phyloP scores from a whole-genome alignment of 306 rosid genomes.

The Hylodesmum podocarpum region DNA sequence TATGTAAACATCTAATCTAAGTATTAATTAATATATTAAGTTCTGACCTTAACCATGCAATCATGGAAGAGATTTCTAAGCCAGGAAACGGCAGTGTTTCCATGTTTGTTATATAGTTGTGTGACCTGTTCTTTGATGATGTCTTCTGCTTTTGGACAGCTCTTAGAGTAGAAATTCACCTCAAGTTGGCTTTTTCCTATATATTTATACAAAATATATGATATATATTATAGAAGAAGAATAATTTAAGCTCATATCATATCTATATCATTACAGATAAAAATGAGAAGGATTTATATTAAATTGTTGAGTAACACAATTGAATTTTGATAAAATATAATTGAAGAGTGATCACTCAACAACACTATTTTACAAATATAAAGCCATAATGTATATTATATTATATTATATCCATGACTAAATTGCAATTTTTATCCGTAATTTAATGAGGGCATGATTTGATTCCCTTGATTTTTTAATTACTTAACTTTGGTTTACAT shows the following conservation, averaged over 20 bases:
- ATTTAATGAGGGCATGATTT: too few relatives aligned
- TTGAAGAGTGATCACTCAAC: not conserved
- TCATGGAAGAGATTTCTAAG: slow-evolving; percentile 94
- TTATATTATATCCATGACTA: not conserved
- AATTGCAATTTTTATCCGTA: too few relatives aligned
- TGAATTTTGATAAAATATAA: not conserved
- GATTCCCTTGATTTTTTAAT: too few relatives aligned
- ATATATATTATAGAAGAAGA: not conserved
- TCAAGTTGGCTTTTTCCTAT: slow-evolving; percentile 68
- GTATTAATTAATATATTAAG: too few relatives aligned
- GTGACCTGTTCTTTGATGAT: slow-evolving; percentile 65
- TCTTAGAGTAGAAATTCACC: slow-evolving; percentile 50
- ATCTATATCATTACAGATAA: not conserved
- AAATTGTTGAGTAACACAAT: too few relatives aligned
- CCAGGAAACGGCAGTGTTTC: slow-evolving; percentile 89
- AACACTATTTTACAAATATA: not conserved
- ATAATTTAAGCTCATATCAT: not conserved
- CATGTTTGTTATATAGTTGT: slow-evolving; percentile 66
- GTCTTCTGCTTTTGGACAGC: slow-evolving; percentile 87
- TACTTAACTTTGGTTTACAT: too few relatives aligned
- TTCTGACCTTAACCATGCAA: slow-evolving; percentile 68
- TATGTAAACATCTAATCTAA: too few relatives aligned
- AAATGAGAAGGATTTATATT: too few relatives aligned
- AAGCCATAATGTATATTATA: not conserved
- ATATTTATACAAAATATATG: not conserved